Evolutionary conservation across 768 basidiomycete genomes (phyloP), one percentile per base, ranked within the genome.

Genomic region (Lenzites betulinus): DNA sequence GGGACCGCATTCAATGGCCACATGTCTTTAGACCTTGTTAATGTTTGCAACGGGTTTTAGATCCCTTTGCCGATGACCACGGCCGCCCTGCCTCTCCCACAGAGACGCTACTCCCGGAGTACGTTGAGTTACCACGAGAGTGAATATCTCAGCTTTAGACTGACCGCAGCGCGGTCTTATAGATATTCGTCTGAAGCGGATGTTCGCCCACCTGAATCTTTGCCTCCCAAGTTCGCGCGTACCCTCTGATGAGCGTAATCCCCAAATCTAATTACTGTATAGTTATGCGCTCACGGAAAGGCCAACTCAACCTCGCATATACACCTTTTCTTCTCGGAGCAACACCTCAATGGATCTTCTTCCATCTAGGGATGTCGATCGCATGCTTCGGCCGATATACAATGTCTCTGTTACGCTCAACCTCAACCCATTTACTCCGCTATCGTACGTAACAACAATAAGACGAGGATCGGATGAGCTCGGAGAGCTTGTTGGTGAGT

Each of bases 341-440:
- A 41, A 59, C 22, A 67, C 71, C 39, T 68, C 71, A 12, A 77
- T 78, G 70, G 66, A 76, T 23, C 66, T 80, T 7, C 66, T 79
- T 54, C 78, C 78, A 1, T 77, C 76, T 35, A 48, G 58, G 12
- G 62, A 65, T 3, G 58, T 65, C 13, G 48, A 66, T 15, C 63
- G 58, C 18, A 70, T 69, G 18, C 68, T 67, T 35, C 58, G 64
- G 6, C 77, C 79, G 1, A 51, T 78, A 16, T 81, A 80, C 56
- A 74, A 75, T n/a, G 76, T 82, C 35, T 70, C 76, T 6, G 77
- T 78, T 1, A 66, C 73, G 5, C 71, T 82, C 30, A 77, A 81
- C 58, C 71, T 81, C 18, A 77, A 78, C 58, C 81, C 80, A 2
- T 79, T 81, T 51, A 70, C 78, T 1, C 80, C 80, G 11, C 65